Evolutionary conservation across 129 eudicot genomes (phyloP).

Genomic region (Helianthus tuberosus): DNA sequence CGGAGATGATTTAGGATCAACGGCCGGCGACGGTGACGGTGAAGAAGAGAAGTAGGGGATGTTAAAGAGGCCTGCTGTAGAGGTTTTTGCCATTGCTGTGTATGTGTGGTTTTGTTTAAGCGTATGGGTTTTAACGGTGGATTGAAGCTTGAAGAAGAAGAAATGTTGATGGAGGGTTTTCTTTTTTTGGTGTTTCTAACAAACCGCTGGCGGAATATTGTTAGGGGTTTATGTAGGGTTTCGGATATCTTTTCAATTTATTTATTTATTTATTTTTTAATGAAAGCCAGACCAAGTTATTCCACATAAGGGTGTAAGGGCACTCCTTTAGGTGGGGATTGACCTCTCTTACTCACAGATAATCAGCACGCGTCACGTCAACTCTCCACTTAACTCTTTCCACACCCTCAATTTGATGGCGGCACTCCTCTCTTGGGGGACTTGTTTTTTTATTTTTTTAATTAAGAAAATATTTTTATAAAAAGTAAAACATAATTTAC

Average conservation of each 20-base stretch:
- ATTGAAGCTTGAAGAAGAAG: slow-evolving; percentile 63
- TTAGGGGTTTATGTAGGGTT: slow-evolving; percentile 98
- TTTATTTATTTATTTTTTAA: no score
- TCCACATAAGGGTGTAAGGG: no score
- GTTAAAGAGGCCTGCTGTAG: slow-evolving; percentile 61
- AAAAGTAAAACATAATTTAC: no score
- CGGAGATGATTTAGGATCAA: slow-evolving; percentile 31
- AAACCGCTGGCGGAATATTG: neutral
- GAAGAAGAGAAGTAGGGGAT: slow-evolving; percentile 60
- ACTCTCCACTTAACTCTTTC: no score
- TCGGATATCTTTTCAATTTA: neutral
- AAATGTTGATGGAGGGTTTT: slow-evolving; percentile 31
- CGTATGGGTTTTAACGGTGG: neutral
- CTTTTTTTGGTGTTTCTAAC: neutral
- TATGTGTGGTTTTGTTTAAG: neutral
- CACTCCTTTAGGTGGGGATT: no score
- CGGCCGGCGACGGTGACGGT: slow-evolving; percentile 35
- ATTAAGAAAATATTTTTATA: no score
- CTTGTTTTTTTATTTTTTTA: no score
- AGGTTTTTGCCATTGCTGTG: slow-evolving; percentile 53
- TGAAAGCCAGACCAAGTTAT: neutral
- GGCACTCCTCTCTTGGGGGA: no score
- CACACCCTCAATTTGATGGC: no score
- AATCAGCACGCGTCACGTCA: no score
- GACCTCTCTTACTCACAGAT: no score